Conservation (phyloP, 139 green algal species). For the Tetraselmis chui region DNA sequence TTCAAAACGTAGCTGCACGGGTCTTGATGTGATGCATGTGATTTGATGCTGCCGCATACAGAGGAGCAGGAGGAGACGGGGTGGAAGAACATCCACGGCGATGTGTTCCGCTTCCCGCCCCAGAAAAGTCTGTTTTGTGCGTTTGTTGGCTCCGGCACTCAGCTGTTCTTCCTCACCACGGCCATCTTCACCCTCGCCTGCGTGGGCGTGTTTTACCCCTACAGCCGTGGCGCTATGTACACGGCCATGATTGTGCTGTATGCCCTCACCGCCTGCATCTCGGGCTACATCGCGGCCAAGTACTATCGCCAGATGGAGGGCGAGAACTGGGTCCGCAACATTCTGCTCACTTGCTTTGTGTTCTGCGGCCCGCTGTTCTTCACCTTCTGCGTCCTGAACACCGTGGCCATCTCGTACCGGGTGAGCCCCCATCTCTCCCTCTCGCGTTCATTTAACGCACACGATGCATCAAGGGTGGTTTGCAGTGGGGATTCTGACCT, state of each 20-base stretch:
- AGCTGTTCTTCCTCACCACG: conserved; percentile 57
- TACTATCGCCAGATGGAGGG: conserved; percentile 65
- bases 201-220: conserved; percentile 87
- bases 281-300: conserved; percentile 36
- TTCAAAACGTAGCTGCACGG: background rate
- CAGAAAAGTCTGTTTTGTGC: conserved; percentile 72
- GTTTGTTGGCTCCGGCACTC: conserved; percentile 72
- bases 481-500: too few relatives aligned
- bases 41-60: conserved; percentile 25
- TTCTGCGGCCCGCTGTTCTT: conserved; percentile 76
- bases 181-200: conserved; percentile 78
- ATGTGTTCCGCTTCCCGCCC: conserved; percentile 87
- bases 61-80: conserved; percentile 47
- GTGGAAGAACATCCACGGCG: conserved; percentile 93
- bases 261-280: conserved; percentile 43
- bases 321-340: conserved; percentile 64
- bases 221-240: conserved; percentile 85
- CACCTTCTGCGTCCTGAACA: conserved; percentile 72
- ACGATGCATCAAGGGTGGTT: too few relatives aligned
- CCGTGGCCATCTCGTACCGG: conserved; percentile 43
- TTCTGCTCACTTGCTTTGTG: conserved; percentile 59
- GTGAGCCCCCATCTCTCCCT: background rate
- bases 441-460: too few relatives aligned
- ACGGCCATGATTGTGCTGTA: conserved; percentile 60
- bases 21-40: conserved; percentile 21